Percentiles rank a stretch among this genome's conserved stretches.
These are phyloP conservation scores for Mrakiaceae sp. DNA, from an alignment of 1,284 basidiomycete species.

Conservation along the genomic window DNA sequence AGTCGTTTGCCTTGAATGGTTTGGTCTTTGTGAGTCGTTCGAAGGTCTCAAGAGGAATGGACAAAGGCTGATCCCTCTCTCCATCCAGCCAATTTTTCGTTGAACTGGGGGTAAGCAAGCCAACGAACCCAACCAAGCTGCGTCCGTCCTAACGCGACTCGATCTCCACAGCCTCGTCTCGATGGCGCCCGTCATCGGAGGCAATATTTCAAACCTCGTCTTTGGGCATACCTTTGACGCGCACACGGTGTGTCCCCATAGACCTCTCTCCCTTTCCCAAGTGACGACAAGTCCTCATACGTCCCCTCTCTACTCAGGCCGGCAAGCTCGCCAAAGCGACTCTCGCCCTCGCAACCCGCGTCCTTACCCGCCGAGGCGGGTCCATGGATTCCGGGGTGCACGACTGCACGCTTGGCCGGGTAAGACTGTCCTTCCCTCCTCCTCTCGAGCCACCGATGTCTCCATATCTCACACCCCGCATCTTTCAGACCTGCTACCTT, in stretches of 20 bases:
- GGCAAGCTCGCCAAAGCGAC: background rate
- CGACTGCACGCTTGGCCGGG: constrained; percentile 14
- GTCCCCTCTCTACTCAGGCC: background rate
- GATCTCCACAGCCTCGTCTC: background rate
- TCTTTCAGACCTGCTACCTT: constrained; percentile 31
- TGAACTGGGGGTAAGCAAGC: constrained; percentile 62
- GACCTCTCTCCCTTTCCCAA: constrained; percentile 36
- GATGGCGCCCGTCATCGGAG: constrained; percentile 53
- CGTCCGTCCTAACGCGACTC: constrained; percentile 43
- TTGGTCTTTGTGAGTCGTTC: constrained; percentile 40
- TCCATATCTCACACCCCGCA: background rate
- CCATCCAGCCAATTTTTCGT: constrained; percentile 51
- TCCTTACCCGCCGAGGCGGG: background rate
- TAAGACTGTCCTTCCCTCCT: background rate
- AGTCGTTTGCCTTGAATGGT: constrained; percentile 72
- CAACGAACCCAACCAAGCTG: constrained; percentile 24
- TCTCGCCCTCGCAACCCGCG: background rate
- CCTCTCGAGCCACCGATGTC: background rate
- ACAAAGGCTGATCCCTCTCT: constrained; percentile 11
- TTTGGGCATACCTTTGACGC: constrained; percentile 68
- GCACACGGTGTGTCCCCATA: constrained; percentile 33
- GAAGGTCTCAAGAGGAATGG: too few species aligned
- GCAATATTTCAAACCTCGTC: constrained; percentile 70
- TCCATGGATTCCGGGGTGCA: background rate
- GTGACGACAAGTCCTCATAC: background rate